These are phyloP conservation scores for Calonectria fujianensis DNA, from an alignment of 2,329 filamentous ascomycete genomes.

Conservation along the genomic window DNA sequence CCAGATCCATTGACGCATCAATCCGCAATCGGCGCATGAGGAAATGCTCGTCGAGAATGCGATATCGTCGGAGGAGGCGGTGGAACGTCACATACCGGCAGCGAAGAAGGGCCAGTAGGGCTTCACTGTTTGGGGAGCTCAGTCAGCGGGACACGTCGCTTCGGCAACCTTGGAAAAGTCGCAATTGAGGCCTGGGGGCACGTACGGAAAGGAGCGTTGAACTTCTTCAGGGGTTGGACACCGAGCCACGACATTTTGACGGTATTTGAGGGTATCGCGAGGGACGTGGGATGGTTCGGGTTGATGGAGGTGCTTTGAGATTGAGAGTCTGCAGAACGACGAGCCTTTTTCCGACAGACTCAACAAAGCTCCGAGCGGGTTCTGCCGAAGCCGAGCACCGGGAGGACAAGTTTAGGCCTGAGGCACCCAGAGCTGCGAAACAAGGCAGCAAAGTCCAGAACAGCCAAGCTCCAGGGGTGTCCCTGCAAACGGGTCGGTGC, in stretches of 20 bases:
- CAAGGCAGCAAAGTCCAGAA: constrained; percentile 38
- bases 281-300: constrained; percentile 59
- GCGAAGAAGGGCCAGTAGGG: constrained; percentile 95
- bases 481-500: constrained; percentile 2
- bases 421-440: constrained; percentile 37
- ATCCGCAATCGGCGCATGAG: constrained; percentile 44
- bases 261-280: constrained; percentile 62
- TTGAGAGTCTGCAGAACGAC: constrained; percentile 62
- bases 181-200: constrained; percentile 62
- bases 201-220: constrained; percentile 85
- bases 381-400: constrained; percentile 60
- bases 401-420: constrained; percentile 52
- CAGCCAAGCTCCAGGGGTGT: constrained; percentile 30
- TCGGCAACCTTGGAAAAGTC: constrained; percentile 45
- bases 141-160: constrained; percentile 55
- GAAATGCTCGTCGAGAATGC: constrained; percentile 33
- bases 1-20: constrained; percentile 46
- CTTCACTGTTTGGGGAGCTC: constrained; percentile 76
- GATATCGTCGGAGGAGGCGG: constrained; percentile 41
- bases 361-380: constrained; percentile 59
- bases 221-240: constrained; percentile 82
- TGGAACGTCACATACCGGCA: constrained; percentile 82
- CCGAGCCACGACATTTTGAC: constrained; percentile 85
- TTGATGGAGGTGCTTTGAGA: constrained; percentile 58
- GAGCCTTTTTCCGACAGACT: constrained; percentile 62